These are phyloP conservation scores for Epichloe glyceriae DNA, from an alignment of 2,329 filamentous ascomycete genomes.

Conservation along the genomic window DNA sequence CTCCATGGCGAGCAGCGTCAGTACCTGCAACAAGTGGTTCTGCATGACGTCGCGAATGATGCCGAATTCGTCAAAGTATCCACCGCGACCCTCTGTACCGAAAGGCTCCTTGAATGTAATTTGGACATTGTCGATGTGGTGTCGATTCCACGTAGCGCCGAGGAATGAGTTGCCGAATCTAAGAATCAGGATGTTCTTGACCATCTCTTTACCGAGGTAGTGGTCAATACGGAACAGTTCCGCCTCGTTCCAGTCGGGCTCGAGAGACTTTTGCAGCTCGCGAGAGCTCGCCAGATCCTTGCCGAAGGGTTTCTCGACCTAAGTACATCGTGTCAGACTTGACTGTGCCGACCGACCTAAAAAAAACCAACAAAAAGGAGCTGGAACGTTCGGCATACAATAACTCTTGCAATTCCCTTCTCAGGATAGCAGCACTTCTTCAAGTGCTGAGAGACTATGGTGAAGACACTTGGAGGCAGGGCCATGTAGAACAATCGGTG, in stretches of 20 bases:
- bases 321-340: constrained; percentile 6
- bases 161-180: constrained; percentile 99
- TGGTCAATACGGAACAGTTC: constrained; percentile 99
- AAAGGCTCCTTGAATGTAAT: constrained; percentile 99
- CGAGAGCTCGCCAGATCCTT: constrained; percentile 92
- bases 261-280: constrained; percentile 85
- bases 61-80: constrained; percentile 98
- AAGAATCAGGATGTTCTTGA: constrained; percentile 98
- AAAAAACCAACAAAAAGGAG: constrained; percentile 3
- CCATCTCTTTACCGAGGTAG: constrained; percentile 99
- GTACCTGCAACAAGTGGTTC: constrained; percentile 93
- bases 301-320: constrained; percentile 99
- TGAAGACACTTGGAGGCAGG: constrained; percentile 93
- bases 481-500: constrained; percentile 99
- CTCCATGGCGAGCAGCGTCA: constrained; percentile 96
- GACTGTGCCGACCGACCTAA: not conserved
- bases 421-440: constrained; percentile 95
- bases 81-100: constrained; percentile 91
- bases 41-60: constrained; percentile 99
- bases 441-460: constrained; percentile 88
- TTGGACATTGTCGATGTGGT: constrained; percentile 98
- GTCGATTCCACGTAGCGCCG: constrained; percentile 95
- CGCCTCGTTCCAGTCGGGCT: constrained; percentile 97
- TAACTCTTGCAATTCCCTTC: constrained; percentile 82
- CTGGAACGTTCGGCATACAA: constrained; percentile 45